phyloP scores from a whole-genome alignment of 176 grass and related monocot species.

The Elymus sibiricus region DNA sequence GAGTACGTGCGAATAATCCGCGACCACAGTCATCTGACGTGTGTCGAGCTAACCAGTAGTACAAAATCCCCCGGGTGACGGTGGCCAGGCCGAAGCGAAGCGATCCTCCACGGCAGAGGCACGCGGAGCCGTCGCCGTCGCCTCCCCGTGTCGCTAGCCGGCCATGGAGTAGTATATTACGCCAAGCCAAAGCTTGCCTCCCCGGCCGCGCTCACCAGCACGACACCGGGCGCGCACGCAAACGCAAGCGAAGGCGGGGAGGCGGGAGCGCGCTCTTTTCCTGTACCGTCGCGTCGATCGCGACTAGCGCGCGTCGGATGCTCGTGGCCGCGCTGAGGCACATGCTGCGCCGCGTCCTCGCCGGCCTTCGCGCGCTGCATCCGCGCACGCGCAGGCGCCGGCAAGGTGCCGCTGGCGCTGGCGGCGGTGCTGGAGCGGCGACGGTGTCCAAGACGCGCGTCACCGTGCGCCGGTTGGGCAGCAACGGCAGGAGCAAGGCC shows the following conservation, averaged over 20 bases:
- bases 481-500: neutral
- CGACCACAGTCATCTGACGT: neutral
- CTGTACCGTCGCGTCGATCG: neutral
- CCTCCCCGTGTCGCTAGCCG: neutral
- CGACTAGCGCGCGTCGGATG: neutral
- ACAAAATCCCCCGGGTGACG: neutral
- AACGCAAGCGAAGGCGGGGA: neutral
- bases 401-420: constrained; percentile 10
- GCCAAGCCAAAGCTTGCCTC: neutral
- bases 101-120: neutral
- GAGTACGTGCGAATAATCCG: neutral
- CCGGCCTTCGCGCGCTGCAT: constrained; percentile 31
- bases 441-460: constrained; percentile 38
- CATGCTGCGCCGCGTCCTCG: constrained; percentile 45
- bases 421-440: neutral
- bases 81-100: neutral
- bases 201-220: neutral
- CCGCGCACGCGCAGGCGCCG: constrained; percentile 50
- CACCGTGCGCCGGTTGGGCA: constrained; percentile 23
- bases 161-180: constrained; percentile 18
- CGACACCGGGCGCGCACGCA: neutral
- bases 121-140: constrained; percentile 25
- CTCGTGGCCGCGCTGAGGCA: constrained; percentile 3
- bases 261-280: neutral
- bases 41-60: neutral